Base-by-base conservation (phyloP, 768 basidiomycete genomes). In the Pisolithus albus region DNA sequence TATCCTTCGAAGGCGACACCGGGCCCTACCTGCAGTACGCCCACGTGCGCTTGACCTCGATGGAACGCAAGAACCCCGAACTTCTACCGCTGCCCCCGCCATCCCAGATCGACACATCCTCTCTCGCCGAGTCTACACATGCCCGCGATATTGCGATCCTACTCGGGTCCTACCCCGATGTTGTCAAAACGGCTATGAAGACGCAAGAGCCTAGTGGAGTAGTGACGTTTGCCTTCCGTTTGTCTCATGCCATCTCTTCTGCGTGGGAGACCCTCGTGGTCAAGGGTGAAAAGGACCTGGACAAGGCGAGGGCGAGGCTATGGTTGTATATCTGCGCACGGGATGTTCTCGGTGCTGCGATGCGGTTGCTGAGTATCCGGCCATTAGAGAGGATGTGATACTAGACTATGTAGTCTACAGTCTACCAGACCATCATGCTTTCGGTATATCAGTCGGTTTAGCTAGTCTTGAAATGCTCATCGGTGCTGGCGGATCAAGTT, bases 11-110 rank as follows among this genome's bases (percentile, higher is more conserved):
- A 67, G 94, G 94, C 41, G 94, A 97, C 70, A 94, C 92, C 0
- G 92, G 91, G 1, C 91, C 92, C 0, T 97, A 96, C 73, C 82
- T 97, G 26, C 94, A 97, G 74, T 97, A 97, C 67, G 91, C 92
- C 0, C 94, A 96, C 71, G 93, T 93, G 59, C 89, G 94, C 19
- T 75, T 97, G 28, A 80, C 86, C 7, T 96, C 93, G 1, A 86
- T 97, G 63, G 83, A 82, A 58, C 89, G 93, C 51, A 94, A 95
- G 70, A 93, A 94, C 70, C 90, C 91, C 2, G 79, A 88, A 52
- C 83, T 94, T 28, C 71, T 89, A 38, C 85, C 92, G 18, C 82
- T 91, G 9, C 88, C 88, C 0, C 67, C 78, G 0, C 79, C 81
- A 8, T 72, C 80, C n/a, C 68, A 83, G 56, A 86, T 95, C 66